These are phyloP conservation scores for Fusarium sp. DNA, from an alignment of 2,329 filamentous ascomycete genomes.

Conservation along the genomic window DNA sequence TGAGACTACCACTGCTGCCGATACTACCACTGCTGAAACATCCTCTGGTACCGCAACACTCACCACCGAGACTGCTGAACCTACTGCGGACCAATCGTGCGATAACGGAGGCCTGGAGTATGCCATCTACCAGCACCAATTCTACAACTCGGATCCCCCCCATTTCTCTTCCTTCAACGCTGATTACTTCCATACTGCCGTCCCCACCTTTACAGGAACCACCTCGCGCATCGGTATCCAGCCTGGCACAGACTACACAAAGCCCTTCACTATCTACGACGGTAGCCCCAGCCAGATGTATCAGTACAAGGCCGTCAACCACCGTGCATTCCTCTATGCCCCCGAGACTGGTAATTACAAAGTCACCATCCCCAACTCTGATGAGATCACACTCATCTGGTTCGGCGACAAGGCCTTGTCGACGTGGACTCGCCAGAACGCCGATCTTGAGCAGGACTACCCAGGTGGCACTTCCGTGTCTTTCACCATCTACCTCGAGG, in stretches of 20 bases:
- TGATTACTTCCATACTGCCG: background rate
- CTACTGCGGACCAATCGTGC: conserved; percentile 14
- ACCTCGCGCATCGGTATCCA: conserved; percentile 10
- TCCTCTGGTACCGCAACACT: background rate
- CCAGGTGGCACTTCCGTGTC: conserved; percentile 5
- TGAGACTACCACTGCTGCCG: fast-evolving
- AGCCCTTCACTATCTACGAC: conserved; percentile 6
- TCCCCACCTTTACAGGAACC: background rate
- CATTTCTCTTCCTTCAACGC: conserved; percentile 4
- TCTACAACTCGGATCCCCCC: conserved; percentile 8
- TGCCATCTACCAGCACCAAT: background rate
- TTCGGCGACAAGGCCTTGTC: background rate
- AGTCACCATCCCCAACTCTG: conserved; percentile 15
- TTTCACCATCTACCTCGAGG: background rate
- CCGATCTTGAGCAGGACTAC: conserved; percentile 18
- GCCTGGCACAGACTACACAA: background rate
- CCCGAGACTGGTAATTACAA: background rate
- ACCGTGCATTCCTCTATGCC: conserved; percentile 3
- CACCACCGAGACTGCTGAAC: conserved; percentile 1
- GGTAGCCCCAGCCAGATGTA: background rate
- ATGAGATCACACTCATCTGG: conserved; percentile 19
- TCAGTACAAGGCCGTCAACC: conserved; percentile 20
- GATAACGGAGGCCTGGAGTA: conserved; percentile 7
- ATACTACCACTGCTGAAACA: background rate
- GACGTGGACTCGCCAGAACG: background rate